Evolutionary conservation across 257 asterid genomes (phyloP).

Genomic region (Lantana camara): DNA sequence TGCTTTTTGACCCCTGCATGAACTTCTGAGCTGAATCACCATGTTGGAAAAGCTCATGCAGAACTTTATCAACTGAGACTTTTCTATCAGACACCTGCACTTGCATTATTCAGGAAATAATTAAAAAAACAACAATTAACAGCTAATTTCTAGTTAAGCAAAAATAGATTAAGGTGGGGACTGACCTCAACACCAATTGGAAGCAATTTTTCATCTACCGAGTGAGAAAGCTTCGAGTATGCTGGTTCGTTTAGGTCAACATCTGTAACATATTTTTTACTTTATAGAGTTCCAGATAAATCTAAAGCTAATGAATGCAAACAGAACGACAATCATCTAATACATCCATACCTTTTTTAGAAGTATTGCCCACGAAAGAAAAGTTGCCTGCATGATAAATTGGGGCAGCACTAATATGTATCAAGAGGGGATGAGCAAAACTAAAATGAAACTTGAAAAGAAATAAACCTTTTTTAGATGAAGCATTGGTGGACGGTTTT

Average conservation of each 20-base stretch:
- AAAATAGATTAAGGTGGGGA: constrained; percentile 25
- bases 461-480: constrained; percentile 59
- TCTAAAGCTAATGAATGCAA: constrained; percentile 1
- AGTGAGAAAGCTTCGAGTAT: constrained; percentile 62
- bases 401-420: not conserved
- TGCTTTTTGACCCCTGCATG: constrained; percentile 73
- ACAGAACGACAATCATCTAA: not conserved
- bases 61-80: constrained; percentile 46
- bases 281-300: not conserved
- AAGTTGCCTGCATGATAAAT: constrained; percentile 48
- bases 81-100: constrained; percentile 54
- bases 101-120: constrained; percentile 38
- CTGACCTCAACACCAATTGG: constrained; percentile 55
- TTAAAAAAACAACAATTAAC: constrained; percentile 4
- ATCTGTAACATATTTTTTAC: constrained; percentile 40
- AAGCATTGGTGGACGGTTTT: constrained; percentile 25
- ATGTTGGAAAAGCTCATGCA: constrained; percentile 77
- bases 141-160: not conserved
- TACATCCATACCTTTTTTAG: constrained; percentile 51
- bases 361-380: constrained; percentile 53
- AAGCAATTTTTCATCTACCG: constrained; percentile 61
- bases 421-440: not conserved
- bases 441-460: not conserved
- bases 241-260: constrained; percentile 58
- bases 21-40: constrained; percentile 84